Base-by-base conservation (phyloP, 768 basidiomycete genomes). In the Boletus speciosus region DNA sequence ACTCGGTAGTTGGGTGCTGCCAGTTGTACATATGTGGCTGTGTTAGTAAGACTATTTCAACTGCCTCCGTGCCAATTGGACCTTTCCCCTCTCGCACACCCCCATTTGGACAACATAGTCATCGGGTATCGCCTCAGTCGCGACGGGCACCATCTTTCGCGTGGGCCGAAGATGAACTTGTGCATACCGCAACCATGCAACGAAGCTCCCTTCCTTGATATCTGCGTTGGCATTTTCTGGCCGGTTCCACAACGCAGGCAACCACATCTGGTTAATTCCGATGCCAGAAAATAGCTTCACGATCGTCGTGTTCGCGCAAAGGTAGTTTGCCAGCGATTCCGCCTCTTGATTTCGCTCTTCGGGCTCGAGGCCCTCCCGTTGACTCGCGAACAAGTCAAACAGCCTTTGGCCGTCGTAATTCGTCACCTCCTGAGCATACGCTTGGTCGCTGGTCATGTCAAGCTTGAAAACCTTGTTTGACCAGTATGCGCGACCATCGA, bases 301-400 rank as follows among this genome's bases (percentile, higher is more conserved):
- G 10, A 50, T 50, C 15, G 49, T 50, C 40, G 49, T 42, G 32
- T 42, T 50, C 5, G 39, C 31, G 23, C 49, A 50, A 23, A 50
- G 10, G 25, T 50, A 25, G n/a, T 50, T 42, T 27, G 40, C 19
- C 32, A 50, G 31, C 10, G 31, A 50, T 14, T 50, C 49, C 21
- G 49, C 49, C 49, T 50, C 49, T 12, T 42, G 49, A 34, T 50
- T 50, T 50, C 49, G 21, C 21, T 50, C 39, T 15, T 50, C 21
- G 16, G 31, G 21, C 14, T 42, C 40, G 31, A 50, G 23, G 8
- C 49, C 49, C 32, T 50, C 49, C 11, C 49, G 49, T 25, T 50
- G 49, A 35, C 49, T 50, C 23, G 49, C 49, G 40, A 50, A 50
- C 49, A 50, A 50, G 49, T 50, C 49, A 25, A 50, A 50, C 5